These are phyloP conservation scores for Cladophialophora chaetospira DNA, from an alignment of 2,329 filamentous ascomycete genomes.

Conservation along the genomic window DNA sequence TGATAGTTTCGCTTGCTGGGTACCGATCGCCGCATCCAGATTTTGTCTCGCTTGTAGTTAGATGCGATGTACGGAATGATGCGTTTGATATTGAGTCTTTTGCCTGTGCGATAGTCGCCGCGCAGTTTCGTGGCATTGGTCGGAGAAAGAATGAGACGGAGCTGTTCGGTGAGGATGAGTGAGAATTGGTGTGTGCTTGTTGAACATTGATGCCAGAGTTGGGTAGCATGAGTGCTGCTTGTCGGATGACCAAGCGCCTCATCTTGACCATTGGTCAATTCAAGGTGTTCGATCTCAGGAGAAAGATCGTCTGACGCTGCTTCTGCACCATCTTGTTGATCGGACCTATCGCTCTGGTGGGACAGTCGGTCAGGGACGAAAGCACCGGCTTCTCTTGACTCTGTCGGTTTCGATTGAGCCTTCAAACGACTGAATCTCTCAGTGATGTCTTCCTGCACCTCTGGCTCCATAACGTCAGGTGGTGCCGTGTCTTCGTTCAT, in stretches of 20 bases:
- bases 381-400: conserved; percentile 52
- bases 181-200: conserved; percentile 81
- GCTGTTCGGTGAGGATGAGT: conserved; percentile 85
- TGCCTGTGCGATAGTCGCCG: conserved; percentile 94
- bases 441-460: conserved; percentile 34
- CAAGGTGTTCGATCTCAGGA: conserved; percentile 61
- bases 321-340: conserved; percentile 46
- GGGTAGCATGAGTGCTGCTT: conserved; percentile 62
- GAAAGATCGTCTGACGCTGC: conserved; percentile 41
- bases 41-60: conserved; percentile 98
- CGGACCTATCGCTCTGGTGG: conserved; percentile 34
- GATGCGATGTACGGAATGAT: conserved; percentile 99
- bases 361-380: conserved; percentile 53
- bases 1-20: conserved; percentile 95
- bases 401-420: conserved; percentile 41
- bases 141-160: conserved; percentile 91
- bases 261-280: conserved; percentile 55
- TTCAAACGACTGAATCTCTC: conserved; percentile 39
- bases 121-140: conserved; percentile 95
- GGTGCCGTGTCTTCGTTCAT: conserved; percentile 60
- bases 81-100: conserved; percentile 97
- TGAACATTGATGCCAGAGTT: conserved; percentile 85
- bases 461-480: conserved; percentile 50
- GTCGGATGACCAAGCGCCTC: conserved; percentile 39
- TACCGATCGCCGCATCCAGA: conserved; percentile 94